Evolutionary conservation across 176 grass and related monocot species (phyloP), one percentile per base, ranked within the genome.

Genomic region (Bothriochloa decipiens): DNA sequence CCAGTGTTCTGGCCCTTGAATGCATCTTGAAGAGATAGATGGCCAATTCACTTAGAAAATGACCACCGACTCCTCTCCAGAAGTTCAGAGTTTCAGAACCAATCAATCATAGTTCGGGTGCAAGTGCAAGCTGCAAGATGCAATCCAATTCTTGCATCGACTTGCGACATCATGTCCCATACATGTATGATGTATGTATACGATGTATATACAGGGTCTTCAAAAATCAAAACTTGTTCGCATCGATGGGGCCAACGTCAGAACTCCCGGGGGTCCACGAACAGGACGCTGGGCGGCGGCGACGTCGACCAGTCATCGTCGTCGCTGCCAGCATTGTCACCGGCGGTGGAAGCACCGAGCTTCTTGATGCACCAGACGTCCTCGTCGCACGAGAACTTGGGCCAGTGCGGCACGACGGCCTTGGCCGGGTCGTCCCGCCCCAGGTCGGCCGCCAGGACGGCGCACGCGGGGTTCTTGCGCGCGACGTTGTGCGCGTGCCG

Each of bases 221-320:
- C 0, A 37, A 68, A 85, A 80, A 43, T 43, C 75, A 79, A 77
- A 78, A 83, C 74, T 53, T 50, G 63, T 65, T 58, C 22, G 55
- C 22, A 37, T 28, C 18, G 26, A 37, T 28, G 13, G 20, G 22
- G 43, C 66, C 43, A 18, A 26, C 55, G 57, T 94, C 87, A 95
- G 84, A 95, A 92, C 58, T 95, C 93, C 28, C 93, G 82, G 1
- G 93, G 93, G 16, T 95, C 93, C 61, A 95, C 93, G 93, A 95
- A 95, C 49, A 95, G 73, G 26, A 88, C 65, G 2, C 65, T 84
- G 3, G 77, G 18, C 3, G 82, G 62, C 16, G 87, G 36, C 47
- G 77, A 36, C 9, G 88, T 64, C 46, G 76, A 71, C 93, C 87
- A 95, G 55, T 84, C 90, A 1, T 90, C 78, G 7, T 85, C 81